Conservation (phyloP, 257 asterid species). For the Ballota nigra region DNA sequence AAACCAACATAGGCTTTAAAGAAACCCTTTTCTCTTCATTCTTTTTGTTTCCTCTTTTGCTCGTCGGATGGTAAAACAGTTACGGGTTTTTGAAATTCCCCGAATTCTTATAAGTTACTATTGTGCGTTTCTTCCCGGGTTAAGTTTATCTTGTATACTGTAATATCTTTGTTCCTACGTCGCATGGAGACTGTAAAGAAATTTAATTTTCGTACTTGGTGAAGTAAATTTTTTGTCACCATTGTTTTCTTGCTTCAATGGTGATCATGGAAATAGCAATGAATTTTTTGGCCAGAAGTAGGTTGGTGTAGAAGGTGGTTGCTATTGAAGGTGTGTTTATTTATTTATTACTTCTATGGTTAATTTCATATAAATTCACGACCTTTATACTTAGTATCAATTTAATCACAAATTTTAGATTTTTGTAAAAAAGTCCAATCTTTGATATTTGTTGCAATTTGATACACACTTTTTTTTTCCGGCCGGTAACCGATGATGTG, state of each 20-base stretch:
- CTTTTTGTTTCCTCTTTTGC: not conserved
- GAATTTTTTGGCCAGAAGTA: not conserved
- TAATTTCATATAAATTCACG: too few relatives aligned
- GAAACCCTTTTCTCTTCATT: not conserved
- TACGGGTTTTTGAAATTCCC: not conserved
- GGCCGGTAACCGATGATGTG: too few relatives aligned
- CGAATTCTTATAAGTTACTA: not conserved
- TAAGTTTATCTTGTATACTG: constrained; percentile 21
- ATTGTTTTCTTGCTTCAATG: not conserved
- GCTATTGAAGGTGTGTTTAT: not conserved
- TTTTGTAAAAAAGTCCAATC: too few relatives aligned
- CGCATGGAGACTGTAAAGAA: constrained; percentile 15
- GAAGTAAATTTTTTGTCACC: not conserved
- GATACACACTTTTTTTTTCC: too few relatives aligned
- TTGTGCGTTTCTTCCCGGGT: not conserved
- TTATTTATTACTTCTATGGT: too few relatives aligned
- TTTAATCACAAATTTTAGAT: too few relatives aligned
- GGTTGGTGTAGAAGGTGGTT: not conserved
- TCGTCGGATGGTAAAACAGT: not conserved
- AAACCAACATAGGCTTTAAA: constrained; percentile 34
- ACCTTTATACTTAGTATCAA: too few relatives aligned
- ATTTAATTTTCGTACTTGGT: not conserved
- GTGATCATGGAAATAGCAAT: not conserved
- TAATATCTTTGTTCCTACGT: not conserved
- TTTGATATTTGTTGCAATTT: too few relatives aligned